Base-by-base conservation (phyloP, 1,139 yeast species). In the Kodamaea ohmeri region DNA sequence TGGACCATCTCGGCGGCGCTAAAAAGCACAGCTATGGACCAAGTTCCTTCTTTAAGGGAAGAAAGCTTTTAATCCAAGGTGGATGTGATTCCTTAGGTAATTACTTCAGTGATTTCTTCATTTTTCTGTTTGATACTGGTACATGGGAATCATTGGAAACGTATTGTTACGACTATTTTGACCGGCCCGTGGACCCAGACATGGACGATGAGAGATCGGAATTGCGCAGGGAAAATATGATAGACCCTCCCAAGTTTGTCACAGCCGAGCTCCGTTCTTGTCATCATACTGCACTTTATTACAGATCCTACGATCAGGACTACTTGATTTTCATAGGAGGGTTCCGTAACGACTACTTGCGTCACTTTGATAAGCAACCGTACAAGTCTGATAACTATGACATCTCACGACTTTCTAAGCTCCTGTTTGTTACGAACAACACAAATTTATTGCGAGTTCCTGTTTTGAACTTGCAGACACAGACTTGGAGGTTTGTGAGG, bases 241-340 rank as follows among this genome's bases (percentile, higher is more conserved):
- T 59, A 4, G 48, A 45, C 3, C 39, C 55, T 6, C 65, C 74
- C 2, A 45, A 52, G 12, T 50, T 67, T 11, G 51, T 61, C 11
- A 73, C 67, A 34, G 76, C 76, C 6, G 76, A 71, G 46, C 52
- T 70, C 25, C 50, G 75, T 18, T 55, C 70, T 4, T 67, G 75
- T 46, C 75, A 70, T 42, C 76, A 71, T 44, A 56, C 62, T 4
- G 67, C 71, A 3, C 51, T 66, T 31, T 63, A 61, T 37, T 66
- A 63, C 38, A 55, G 54, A 38, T 61, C 61, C 19, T 67, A 62
- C 18, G 71, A 65, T 12, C 51, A 59, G 18, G 68, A 64, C 36
- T 65, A 63, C 40, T 50, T 70, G n/a, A 56, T 69, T 25, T 67
- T 71, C 34, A 35, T 68, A 18, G 76, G 76, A 7, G 76, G 76